Evolutionary conservation across 2,329 filamentous ascomycete genomes (phyloP).

Genomic region (Penicillium sp.): DNA sequence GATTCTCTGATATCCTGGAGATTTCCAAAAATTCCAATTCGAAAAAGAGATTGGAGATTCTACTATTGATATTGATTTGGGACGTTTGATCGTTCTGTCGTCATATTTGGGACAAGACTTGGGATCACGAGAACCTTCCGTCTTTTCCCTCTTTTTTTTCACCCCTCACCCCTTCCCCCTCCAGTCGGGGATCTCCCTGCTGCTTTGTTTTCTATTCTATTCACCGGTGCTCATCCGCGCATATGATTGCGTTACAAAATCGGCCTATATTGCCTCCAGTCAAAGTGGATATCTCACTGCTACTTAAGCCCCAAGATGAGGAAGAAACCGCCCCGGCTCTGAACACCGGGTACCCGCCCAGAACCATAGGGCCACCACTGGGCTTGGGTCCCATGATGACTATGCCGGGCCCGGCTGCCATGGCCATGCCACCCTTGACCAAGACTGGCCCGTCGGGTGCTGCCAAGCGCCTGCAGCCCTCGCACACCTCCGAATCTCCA

Average conservation of each 20-base stretch:
- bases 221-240: conserved; percentile 28
- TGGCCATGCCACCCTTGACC: conserved; percentile 28
- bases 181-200: background rate
- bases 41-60: background rate
- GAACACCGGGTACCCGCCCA: conserved; percentile 35
- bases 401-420: conserved; percentile 21
- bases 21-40: background rate
- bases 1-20: background rate
- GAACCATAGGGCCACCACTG: conserved; percentile 24
- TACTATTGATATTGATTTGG: background rate
- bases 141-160: background rate
- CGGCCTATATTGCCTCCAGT: conserved; percentile 48
- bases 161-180: background rate
- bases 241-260: conserved; percentile 47
- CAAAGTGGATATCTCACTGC: conserved; percentile 93
- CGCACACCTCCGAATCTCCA: conserved; percentile 59
- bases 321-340: conserved; percentile 34
- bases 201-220: background rate
- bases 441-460: conserved; percentile 34
- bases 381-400: conserved; percentile 29
- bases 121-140: conserved; percentile 8
- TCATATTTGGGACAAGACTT: background rate
- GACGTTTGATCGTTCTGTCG: conserved; percentile 3
- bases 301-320: conserved; percentile 66
- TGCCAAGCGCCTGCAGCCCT: conserved; percentile 46